A percentile compares a stretch with the other conserved stretches of the same genome.
phyloP scores from a whole-genome alignment of 2,329 filamentous ascomycete species.

The Biscogniauxia sp. region DNA sequence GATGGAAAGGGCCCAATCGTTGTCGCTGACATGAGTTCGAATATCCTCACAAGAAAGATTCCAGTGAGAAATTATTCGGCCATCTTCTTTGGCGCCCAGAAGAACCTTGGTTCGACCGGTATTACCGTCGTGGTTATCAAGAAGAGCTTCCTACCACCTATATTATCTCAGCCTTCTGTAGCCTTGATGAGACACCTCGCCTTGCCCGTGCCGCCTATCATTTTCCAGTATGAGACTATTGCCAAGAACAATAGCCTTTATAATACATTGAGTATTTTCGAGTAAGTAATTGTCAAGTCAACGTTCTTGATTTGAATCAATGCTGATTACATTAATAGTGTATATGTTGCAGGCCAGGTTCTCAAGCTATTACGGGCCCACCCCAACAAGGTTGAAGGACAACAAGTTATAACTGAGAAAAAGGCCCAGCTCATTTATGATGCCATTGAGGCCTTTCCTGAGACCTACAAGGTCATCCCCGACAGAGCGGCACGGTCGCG shows the following conservation, averaged over 20 bases:
- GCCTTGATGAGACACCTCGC: slow-evolving; percentile 70
- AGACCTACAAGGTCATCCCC: slow-evolving; percentile 73
- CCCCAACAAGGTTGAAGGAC: slow-evolving; percentile 69
- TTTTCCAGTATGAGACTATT: slow-evolving; percentile 80
- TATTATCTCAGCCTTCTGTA: slow-evolving; percentile 62
- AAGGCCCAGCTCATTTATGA: slow-evolving; percentile 78
- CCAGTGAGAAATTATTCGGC: slow-evolving; percentile 76
- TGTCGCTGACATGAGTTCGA: slow-evolving; percentile 90
- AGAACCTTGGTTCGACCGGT: slow-evolving; percentile 86
- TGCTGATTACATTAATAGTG: slow-evolving; percentile 44
- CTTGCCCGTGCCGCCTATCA: slow-evolving; percentile 72
- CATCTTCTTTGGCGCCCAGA: slow-evolving; percentile 92
- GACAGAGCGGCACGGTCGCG: slow-evolving; percentile 72
- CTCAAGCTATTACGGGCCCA: slow-evolving; percentile 68
- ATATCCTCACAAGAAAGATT: slow-evolving; percentile 80
- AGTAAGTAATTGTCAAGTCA: slow-evolving; percentile 41
- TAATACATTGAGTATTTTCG: slow-evolving; percentile 94
- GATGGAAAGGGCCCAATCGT: slow-evolving; percentile 71
- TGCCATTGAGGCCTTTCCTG: slow-evolving; percentile 69
- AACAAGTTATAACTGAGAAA: slow-evolving; percentile 68
- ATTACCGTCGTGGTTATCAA: slow-evolving; percentile 84
- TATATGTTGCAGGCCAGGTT: slow-evolving; percentile 88
- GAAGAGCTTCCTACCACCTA: slow-evolving; percentile 73
- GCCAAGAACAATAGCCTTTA: slow-evolving; percentile 94
- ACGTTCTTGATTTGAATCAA: not conserved